These are phyloP conservation scores for Eustoma russellianum DNA, from an alignment of 257 asterid genomes.

Conservation along the genomic window DNA sequence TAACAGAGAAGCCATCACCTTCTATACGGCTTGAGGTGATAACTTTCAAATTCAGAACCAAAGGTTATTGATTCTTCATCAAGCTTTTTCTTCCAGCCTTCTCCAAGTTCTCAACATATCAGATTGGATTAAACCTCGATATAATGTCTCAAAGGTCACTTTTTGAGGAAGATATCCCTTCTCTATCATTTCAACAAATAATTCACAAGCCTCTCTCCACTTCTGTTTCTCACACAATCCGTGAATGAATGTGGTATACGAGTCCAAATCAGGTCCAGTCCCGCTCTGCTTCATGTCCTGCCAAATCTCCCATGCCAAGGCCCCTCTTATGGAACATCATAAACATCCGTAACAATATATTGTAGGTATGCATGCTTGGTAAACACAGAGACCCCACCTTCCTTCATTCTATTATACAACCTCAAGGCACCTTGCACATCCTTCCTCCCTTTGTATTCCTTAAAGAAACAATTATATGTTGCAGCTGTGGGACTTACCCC, in stretches of 20 bases:
- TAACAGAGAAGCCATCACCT: constrained; percentile 25
- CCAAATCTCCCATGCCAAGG: constrained; percentile 63
- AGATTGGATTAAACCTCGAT: constrained; percentile 79
- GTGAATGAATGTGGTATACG: constrained; percentile 63
- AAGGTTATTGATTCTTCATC: constrained; percentile 74
- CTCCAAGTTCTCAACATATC: constrained; percentile 89
- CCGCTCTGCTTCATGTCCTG: constrained; percentile 55
- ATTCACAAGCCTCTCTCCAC: constrained; percentile 69
- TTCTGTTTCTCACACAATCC: constrained; percentile 58
- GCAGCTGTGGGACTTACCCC: constrained; percentile 63
- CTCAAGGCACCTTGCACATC: constrained; percentile 63
- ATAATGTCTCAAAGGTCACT: constrained; percentile 68
- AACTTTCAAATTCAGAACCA: constrained; percentile 59
- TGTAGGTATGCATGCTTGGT: constrained; percentile 55
- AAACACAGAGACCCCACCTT: constrained; percentile 34
- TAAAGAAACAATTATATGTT: constrained; percentile 68
- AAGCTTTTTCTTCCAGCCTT: constrained; percentile 71
- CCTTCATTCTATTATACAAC: constrained; percentile 60
- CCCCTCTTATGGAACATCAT: constrained; percentile 43
- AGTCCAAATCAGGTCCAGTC: constrained; percentile 72
- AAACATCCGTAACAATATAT: constrained; percentile 62
- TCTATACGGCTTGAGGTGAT: constrained; percentile 64
- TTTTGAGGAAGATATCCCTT: constrained; percentile 80
- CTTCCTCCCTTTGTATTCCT: constrained; percentile 72
- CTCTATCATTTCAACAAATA: constrained; percentile 81